Evolutionary conservation across 2,329 filamentous ascomycete genomes (phyloP).

Genomic region (Microascus cirrosus): DNA sequence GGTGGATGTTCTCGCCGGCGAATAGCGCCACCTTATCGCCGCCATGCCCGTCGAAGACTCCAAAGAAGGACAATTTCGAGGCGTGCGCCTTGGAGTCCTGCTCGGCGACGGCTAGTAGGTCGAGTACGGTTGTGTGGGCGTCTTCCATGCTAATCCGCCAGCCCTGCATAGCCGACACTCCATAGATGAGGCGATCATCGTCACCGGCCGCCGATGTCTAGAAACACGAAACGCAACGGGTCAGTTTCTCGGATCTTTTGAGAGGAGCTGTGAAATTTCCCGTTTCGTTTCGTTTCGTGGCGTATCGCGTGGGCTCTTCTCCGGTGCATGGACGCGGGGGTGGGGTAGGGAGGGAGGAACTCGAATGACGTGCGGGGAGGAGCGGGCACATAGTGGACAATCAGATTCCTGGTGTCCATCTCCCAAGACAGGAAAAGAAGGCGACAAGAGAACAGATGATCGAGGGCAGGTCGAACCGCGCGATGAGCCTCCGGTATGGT

Average conservation of each 20-base stretch:
- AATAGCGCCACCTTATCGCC: constrained; percentile 94
- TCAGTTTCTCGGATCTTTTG: neutral
- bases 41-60: constrained; percentile 95
- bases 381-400: neutral
- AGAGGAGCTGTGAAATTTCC: neutral
- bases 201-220: constrained; percentile 82
- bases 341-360: neutral
- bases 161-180: constrained; percentile 97
- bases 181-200: constrained; percentile 88
- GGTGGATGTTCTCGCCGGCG: constrained; percentile 83
- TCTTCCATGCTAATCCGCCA: constrained; percentile 99
- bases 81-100: constrained; percentile 42
- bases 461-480: neutral
- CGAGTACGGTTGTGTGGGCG: constrained; percentile 79
- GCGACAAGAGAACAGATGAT: neutral
- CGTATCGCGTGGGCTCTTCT: neutral
- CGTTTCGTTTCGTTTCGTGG: neutral
- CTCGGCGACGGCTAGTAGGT: constrained; percentile 53
- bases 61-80: constrained; percentile 84
- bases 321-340: constrained; percentile 2
- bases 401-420: neutral
- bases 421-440: neutral
- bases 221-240: constrained; percentile 4
- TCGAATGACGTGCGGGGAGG: neutral
- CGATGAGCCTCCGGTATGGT: neutral